Conservation (phyloP, 2,329 filamentous ascomycete genomes). For the Pyrenophora seminiperda region DNA sequence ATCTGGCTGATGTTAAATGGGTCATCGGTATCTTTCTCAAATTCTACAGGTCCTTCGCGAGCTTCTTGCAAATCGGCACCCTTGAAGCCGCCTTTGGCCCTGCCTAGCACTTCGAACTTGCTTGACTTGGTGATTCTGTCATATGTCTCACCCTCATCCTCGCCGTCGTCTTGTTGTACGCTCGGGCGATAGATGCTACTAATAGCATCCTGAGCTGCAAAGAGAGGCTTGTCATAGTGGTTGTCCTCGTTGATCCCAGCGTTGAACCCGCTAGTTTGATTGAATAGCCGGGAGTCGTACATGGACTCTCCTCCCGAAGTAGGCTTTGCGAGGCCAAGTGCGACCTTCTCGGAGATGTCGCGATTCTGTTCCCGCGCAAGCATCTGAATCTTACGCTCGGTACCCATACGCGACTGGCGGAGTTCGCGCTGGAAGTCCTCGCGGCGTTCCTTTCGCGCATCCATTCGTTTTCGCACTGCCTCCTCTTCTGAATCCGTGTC, state of each 20-base stretch:
- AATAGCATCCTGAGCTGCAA: conserved; percentile 93
- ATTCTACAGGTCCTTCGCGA: conserved; percentile 90
- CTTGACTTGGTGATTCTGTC: conserved; percentile 84
- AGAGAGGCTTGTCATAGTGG: conserved; percentile 94
- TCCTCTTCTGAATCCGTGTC: conserved; percentile 64
- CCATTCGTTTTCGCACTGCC: conserved; percentile 75
- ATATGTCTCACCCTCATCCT: conserved; percentile 81
- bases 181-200: conserved; percentile 90
- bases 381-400: conserved; percentile 87
- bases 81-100: conserved; percentile 83
- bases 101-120: conserved; percentile 86
- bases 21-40: conserved; percentile 86
- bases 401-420: conserved; percentile 92
- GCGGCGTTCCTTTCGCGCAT: conserved; percentile 75
- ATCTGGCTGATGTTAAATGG: conserved; percentile 96
- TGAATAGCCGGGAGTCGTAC: conserved; percentile 96
- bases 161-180: conserved; percentile 71
- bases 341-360: conserved; percentile 96
- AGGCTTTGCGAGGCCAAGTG: conserved; percentile 90
- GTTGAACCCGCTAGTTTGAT: conserved; percentile 89
- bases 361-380: conserved; percentile 94
- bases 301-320: conserved; percentile 90
- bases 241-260: conserved; percentile 97
- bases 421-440: conserved; percentile 87
- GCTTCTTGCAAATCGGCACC: conserved; percentile 82